Conservation (phyloP, 768 basidiomycete species). For the Boletus speciosus region DNA sequence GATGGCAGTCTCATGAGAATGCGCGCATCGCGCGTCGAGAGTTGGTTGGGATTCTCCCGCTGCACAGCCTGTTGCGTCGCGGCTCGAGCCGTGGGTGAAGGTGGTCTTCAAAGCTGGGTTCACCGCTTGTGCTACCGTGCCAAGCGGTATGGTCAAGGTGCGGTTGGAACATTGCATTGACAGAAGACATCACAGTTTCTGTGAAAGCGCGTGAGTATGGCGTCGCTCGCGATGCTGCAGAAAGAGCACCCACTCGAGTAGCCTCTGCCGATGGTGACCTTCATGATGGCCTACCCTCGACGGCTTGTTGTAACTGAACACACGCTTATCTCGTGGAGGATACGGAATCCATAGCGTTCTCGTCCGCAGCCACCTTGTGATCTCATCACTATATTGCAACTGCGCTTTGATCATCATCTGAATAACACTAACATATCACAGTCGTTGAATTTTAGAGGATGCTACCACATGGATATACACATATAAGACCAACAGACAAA, state of each 20-base stretch:
- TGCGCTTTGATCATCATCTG: too few relatives aligned
- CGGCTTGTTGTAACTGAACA: slow-evolving; percentile 83
- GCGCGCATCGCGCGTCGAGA: slow-evolving; percentile 76
- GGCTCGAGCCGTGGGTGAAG: too few relatives aligned
- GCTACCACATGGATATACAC: too few relatives aligned
- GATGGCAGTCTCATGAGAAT: slow-evolving; percentile 63
- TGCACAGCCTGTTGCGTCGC: slow-evolving; percentile 38
- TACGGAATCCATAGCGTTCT: slow-evolving; percentile 90
- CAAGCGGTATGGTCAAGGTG: slow-evolving; percentile 58
- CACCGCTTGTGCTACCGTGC: slow-evolving; percentile 90
- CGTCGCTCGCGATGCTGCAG: background rate
- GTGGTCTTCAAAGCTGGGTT: slow-evolving; percentile 81
- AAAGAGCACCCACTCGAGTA: slow-evolving; percentile 70
- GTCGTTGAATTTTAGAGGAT: too few relatives aligned
- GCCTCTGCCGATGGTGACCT: slow-evolving; percentile 93
- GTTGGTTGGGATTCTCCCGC: slow-evolving; percentile 78
- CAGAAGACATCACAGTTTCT: slow-evolving; percentile 95
- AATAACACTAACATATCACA: too few relatives aligned
- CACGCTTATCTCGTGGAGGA: slow-evolving; percentile 85
- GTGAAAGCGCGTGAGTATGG: slow-evolving; percentile 6
- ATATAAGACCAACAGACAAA: too few relatives aligned
- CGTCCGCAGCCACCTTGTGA: slow-evolving; percentile 91
- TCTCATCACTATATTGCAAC: too few relatives aligned
- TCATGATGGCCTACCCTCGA: slow-evolving; percentile 94
- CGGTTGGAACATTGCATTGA: slow-evolving; percentile 92